A percentile compares a stretch with the other conserved stretches of the same genome.
Conservation (phyloP, 1,284 basidiomycete genomes). For the Ceratobasidium sp. region DNA sequence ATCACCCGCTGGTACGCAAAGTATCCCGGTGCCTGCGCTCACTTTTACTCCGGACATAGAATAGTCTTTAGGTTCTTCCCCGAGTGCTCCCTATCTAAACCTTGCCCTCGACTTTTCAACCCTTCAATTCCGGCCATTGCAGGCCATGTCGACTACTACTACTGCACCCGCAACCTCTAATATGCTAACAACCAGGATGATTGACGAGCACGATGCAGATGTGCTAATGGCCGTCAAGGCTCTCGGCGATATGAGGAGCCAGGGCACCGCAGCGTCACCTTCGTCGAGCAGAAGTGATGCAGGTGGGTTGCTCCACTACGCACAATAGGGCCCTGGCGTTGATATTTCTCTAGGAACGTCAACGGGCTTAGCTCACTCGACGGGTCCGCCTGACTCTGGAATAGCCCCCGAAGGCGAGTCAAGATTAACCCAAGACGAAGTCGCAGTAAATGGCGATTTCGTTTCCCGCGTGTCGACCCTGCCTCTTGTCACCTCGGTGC, state of each 20-base stretch:
- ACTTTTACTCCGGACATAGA: not conserved
- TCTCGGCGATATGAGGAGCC: slow-evolving; percentile 69
- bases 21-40: slow-evolving; percentile 36
- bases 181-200: slow-evolving; percentile 26
- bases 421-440: slow-evolving; percentile 14
- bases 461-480: slow-evolving; percentile 59
- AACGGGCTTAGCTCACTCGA: slow-evolving; percentile 30
- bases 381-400: slow-evolving; percentile 16
- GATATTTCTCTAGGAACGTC: slow-evolving; percentile 10
- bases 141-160: slow-evolving; percentile 16
- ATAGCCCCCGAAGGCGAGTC: slow-evolving; percentile 12
- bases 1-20: slow-evolving; percentile 20
- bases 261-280: slow-evolving; percentile 18
- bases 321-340: slow-evolving; percentile 1
- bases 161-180: not conserved
- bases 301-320: slow-evolving; percentile 23
- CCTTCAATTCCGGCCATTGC: not conserved
- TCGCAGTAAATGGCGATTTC: slow-evolving; percentile 50
- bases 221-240: slow-evolving; percentile 71
- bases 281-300: slow-evolving; percentile 9
- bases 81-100: not conserved
- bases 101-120: not conserved
- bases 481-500: slow-evolving; percentile 69
- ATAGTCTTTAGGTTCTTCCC: not conserved
- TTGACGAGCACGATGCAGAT: slow-evolving; percentile 55